Conservation (phyloP, 2,329 filamentous ascomycete genomes). For the Ophiosphaerella herpotricha region DNA sequence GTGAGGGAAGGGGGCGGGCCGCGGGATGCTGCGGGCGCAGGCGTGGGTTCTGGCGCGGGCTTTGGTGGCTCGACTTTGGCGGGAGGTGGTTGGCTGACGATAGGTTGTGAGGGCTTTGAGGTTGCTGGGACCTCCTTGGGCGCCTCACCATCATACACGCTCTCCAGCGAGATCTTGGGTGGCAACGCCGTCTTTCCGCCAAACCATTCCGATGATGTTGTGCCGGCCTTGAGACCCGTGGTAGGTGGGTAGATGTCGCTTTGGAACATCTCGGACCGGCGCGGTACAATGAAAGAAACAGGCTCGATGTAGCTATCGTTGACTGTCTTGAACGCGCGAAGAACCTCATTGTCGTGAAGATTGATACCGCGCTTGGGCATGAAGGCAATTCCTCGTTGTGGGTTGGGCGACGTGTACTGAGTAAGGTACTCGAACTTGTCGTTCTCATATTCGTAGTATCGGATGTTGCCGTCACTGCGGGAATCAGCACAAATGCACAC, state of each 20-base stretch:
- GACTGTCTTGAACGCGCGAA: conserved; percentile 96
- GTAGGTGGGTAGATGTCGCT: conserved; percentile 95
- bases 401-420: conserved; percentile 95
- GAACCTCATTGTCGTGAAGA: conserved; percentile 88
- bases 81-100: conserved; percentile 43
- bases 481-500: conserved; percentile 10
- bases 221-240: conserved; percentile 75
- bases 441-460: conserved; percentile 97
- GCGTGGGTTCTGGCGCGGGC: conserved; percentile 54
- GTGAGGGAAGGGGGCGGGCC: conserved; percentile 71
- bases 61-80: conserved; percentile 59
- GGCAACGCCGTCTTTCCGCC: conserved; percentile 82
- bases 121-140: conserved; percentile 76
- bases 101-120: conserved; percentile 61
- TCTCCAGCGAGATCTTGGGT: conserved; percentile 91
- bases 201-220: conserved; percentile 83
- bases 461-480: conserved; percentile 90
- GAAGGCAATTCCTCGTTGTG: conserved; percentile 92
- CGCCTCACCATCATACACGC: conserved; percentile 82
- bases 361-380: conserved; percentile 94
- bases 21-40: conserved; percentile 52
- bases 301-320: conserved; percentile 94
- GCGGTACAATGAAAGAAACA: conserved; percentile 94
- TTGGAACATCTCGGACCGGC: conserved; percentile 92
- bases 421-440: conserved; percentile 98